phyloP scores from a whole-genome alignment of 305 asterid species.

The Rubia balearica region DNA sequence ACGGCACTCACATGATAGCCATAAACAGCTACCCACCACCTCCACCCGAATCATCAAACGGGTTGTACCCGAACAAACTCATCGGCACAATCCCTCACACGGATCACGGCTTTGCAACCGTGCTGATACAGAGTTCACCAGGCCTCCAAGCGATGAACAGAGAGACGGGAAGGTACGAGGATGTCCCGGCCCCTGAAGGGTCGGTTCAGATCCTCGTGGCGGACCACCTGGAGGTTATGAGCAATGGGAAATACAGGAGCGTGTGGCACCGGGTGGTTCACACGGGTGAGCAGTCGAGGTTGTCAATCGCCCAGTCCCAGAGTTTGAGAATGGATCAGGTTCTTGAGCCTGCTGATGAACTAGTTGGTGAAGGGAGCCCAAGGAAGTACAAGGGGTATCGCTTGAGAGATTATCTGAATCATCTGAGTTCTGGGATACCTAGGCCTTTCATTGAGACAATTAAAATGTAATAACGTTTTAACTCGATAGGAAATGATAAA shows the following conservation, averaged over 20 bases:
- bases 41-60: neutral
- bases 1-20: constrained; percentile 31
- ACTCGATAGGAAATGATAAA: neutral
- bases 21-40: constrained; percentile 29
- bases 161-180: constrained; percentile 17
- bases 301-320: constrained; percentile 7
- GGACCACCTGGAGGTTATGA: constrained; percentile 39
- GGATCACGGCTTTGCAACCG: constrained; percentile 35
- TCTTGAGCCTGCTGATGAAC: constrained; percentile 12
- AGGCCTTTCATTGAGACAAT: constrained; percentile 14
- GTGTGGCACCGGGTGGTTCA: constrained; percentile 24
- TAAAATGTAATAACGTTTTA: neutral
- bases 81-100: constrained; percentile 29
- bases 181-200: constrained; percentile 16
- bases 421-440: constrained; percentile 12
- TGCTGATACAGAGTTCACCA: constrained; percentile 27
- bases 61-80: neutral
- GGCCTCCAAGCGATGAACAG: constrained; percentile 29
- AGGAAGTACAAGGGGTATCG: constrained; percentile 7
- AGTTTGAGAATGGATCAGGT: constrained; percentile 13
- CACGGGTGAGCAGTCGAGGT: neutral
- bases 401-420: constrained; percentile 10
- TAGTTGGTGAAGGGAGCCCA: constrained; percentile 9
- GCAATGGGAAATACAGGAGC: constrained; percentile 35
- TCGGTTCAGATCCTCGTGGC: constrained; percentile 36